Base-by-base conservation (phyloP, 140 eudicot genomes). In the Ambrosia hybrid region DNA sequence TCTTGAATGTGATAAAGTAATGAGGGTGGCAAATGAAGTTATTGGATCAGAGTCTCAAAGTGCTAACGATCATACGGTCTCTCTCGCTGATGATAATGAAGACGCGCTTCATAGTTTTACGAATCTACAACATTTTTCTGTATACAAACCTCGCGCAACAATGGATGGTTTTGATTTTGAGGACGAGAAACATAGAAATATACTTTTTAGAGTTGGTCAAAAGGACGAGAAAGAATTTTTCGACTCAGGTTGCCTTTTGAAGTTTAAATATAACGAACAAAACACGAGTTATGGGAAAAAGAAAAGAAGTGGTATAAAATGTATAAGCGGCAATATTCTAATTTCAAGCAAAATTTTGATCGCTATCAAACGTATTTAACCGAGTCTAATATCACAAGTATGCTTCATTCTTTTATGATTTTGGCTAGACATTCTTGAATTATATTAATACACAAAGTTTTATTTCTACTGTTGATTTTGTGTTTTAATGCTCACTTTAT, bases 41-140 rank as follows among this genome's bases (percentile, higher is more conserved):
- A 51, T 53, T 6, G 45, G 12, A 37, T 30, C 60, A 8, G 63
- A 70, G 36, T 2, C 52, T 66, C 76, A 80, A 49, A 43, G 13
- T 67, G 53, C 16, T 37, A 70, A 64, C 34, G 85, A 76, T 2
- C 68, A 55, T 80, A 65, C 51, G 58, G 87, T 92, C 67, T 85
- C 95, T 45, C 95, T 92, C 34, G 86, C 83, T 30, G 90, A 89
- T 76, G 92, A 87, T 73, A 74, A 56, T 14, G 98, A 87, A n/a
- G 82, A 83, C 10, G 45, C 67, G 69, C 59, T 68, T 69, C 21
- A 30, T 13, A 30, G 37, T 14, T 67, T 79, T 16, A 63, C 73
- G 6, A 79, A 73, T 55, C 4, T 3, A 37, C 63, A 65, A 30
- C 13, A 10, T 10, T 82, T 82, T 63, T 75, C 76, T 60, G 65